phyloP scores from a whole-genome alignment of 345 rosid species.

The Ceriops zippeliana region DNA sequence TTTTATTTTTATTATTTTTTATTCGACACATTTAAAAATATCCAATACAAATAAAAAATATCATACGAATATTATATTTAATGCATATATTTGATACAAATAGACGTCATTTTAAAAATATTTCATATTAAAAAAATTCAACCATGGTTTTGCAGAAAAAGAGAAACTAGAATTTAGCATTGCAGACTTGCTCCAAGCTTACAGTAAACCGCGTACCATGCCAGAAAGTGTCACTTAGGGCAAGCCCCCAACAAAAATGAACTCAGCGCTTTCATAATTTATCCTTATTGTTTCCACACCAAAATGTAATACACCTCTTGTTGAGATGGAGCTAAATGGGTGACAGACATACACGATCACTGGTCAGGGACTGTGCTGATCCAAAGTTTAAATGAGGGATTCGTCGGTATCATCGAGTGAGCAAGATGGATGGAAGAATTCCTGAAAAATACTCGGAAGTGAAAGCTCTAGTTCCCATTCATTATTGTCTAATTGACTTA shows the following conservation, averaged over 20 bases:
- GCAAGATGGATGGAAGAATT: not conserved
- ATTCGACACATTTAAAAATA: no score
- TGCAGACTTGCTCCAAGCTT: no score
- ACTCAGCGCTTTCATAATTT: conserved; percentile 14
- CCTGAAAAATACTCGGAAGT: conserved; percentile 18
- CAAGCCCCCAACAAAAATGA: conserved; percentile 11
- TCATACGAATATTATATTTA: no score
- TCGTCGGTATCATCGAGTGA: conserved; percentile 1
- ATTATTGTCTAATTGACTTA: conserved; percentile 27
- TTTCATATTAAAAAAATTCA: no score
- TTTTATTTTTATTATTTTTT: no score
- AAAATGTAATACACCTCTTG: conserved; percentile 17
- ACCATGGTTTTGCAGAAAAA: no score
- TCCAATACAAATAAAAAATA: no score
- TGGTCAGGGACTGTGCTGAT: not conserved
- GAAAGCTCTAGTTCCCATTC: conserved; percentile 15
- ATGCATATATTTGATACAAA: no score
- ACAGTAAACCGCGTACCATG: not conserved
- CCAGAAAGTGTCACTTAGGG: conserved; percentile 10
- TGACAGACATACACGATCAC: conserved; percentile 7
- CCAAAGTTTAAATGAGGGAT: conserved; percentile 4
- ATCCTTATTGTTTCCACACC: conserved; percentile 15
- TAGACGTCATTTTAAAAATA: no score
- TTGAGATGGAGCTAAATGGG: conserved; percentile 7
- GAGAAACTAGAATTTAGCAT: no score